Evolutionary conservation across 257 asterid species (phyloP).

Genomic region (Salvia hispanica): DNA sequence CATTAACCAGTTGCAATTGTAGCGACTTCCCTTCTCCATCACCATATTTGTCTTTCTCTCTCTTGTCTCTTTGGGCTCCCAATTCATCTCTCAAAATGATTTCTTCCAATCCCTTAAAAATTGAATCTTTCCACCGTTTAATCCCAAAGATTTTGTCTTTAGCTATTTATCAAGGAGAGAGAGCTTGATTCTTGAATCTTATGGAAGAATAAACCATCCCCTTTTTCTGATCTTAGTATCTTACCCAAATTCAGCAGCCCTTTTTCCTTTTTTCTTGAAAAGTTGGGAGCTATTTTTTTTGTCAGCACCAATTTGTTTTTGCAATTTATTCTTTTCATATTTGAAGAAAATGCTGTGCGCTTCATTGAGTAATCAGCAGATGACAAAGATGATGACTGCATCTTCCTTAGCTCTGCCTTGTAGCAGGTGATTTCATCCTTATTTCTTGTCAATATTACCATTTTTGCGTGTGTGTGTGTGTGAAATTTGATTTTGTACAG

Average conservation of each 20-base stretch:
- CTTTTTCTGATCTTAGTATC: constrained; percentile 1
- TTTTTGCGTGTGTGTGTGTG: constrained; percentile 13
- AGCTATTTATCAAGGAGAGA: constrained; percentile 31
- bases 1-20: constrained; percentile 34
- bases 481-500: constrained; percentile 12
- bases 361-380: constrained; percentile 48
- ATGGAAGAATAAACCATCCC: constrained; percentile 10
- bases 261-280: constrained; percentile 29
- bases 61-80: constrained; percentile 44
- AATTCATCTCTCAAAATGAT: constrained; percentile 47
- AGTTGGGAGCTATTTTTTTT: constrained; percentile 17
- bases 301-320: no score
- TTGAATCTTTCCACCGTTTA: constrained; percentile 32
- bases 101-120: constrained; percentile 34
- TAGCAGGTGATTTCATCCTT: constrained; percentile 51
- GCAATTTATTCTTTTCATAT: constrained; percentile 20
- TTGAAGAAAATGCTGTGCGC: constrained; percentile 51
- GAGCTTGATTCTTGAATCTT: constrained; percentile 34
- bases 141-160: constrained; percentile 33
- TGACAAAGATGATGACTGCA: constrained; percentile 35
- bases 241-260: constrained; percentile 33
- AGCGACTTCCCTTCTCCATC: constrained; percentile 42
- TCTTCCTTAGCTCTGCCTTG: constrained; percentile 34
- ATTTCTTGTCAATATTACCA: background rate
- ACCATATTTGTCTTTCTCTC: constrained; percentile 44